phyloP scores from a whole-genome alignment of 345 rosid genomes.

The Citrus medica region DNA sequence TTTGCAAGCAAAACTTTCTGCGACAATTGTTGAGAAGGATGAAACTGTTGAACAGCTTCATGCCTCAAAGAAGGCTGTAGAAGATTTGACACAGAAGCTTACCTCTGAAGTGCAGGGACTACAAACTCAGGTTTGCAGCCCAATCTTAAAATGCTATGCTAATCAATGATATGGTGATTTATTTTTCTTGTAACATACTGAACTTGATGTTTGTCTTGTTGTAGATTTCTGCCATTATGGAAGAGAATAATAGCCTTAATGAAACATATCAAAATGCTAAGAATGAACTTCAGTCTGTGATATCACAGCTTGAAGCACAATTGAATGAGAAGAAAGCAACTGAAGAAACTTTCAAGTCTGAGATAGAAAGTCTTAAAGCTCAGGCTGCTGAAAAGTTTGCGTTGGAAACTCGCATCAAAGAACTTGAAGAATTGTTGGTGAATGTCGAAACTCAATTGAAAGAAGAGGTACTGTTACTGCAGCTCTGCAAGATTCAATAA shows the following conservation, averaged over 20 bases:
- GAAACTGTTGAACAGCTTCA: slow-evolving; percentile 57
- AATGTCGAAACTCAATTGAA: slow-evolving; percentile 37
- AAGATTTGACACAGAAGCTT: slow-evolving; percentile 58
- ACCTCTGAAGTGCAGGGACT: slow-evolving; percentile 64
- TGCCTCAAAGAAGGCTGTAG: slow-evolving; percentile 53
- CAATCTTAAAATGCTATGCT: slow-evolving; percentile 10
- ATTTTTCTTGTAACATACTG: background rate
- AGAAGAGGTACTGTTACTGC: slow-evolving; percentile 43
- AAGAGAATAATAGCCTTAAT: slow-evolving; percentile 66
- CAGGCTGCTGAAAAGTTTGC: slow-evolving; percentile 41
- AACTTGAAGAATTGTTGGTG: slow-evolving; percentile 53
- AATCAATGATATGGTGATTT: background rate
- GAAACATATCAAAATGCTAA: slow-evolving; percentile 58
- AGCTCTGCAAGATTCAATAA: background rate
- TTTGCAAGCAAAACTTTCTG: slow-evolving; percentile 49
- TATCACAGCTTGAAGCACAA: slow-evolving; percentile 59
- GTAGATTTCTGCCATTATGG: slow-evolving; percentile 68
- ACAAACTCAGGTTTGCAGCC: slow-evolving; percentile 66
- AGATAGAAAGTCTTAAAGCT: slow-evolving; percentile 48
- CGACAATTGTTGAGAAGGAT: slow-evolving; percentile 54
- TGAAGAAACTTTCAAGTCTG: slow-evolving; percentile 38
- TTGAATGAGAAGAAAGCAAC: slow-evolving; percentile 43
- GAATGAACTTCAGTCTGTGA: slow-evolving; percentile 64
- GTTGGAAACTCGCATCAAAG: slow-evolving; percentile 55
- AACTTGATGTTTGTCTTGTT: slow-evolving; percentile 9